Conservation (phyloP, 139 green algal species). For the Picochlorum sp. region DNA sequence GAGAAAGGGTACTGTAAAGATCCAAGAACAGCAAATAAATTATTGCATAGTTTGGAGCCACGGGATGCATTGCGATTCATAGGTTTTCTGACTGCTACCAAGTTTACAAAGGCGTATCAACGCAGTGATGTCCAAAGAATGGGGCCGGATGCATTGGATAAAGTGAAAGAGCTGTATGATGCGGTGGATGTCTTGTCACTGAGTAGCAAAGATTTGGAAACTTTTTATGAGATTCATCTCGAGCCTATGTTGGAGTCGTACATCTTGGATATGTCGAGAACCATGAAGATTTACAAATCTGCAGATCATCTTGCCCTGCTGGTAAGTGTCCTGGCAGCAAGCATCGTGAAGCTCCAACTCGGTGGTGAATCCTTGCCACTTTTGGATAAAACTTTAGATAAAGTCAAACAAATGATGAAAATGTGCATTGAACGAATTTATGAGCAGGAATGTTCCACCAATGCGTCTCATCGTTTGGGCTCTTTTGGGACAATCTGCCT, state of each 20-base stretch:
- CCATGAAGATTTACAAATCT: constrained; percentile 14
- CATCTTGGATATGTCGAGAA: background rate
- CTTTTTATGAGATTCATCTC: background rate
- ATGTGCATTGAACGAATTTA: background rate
- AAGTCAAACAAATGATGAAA: constrained; percentile 1
- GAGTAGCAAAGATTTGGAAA: background rate
- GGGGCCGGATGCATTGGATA: background rate
- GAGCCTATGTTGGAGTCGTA: background rate
- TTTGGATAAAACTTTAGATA: background rate
- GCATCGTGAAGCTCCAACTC: background rate
- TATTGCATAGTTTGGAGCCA: constrained; percentile 23
- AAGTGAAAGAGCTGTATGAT: background rate
- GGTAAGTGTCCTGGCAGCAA: constrained; percentile 6
- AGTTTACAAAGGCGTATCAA: constrained; percentile 4
- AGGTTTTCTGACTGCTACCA: constrained; percentile 17
- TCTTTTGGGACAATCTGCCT: background rate
- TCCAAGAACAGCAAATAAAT: constrained; percentile 1
- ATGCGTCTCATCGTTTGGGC: background rate
- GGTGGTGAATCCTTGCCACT: background rate
- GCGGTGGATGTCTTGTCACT: background rate
- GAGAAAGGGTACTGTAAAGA: constrained; percentile 4
- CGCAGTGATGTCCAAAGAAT: background rate
- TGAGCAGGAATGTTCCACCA: background rate
- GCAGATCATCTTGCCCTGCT: constrained; percentile 17
- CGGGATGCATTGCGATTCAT: constrained; percentile 31